Evolutionary conservation across 768 basidiomycete species (phyloP), one percentile per base, ranked within the genome.

Genomic region (Panellus pusillus): DNA sequence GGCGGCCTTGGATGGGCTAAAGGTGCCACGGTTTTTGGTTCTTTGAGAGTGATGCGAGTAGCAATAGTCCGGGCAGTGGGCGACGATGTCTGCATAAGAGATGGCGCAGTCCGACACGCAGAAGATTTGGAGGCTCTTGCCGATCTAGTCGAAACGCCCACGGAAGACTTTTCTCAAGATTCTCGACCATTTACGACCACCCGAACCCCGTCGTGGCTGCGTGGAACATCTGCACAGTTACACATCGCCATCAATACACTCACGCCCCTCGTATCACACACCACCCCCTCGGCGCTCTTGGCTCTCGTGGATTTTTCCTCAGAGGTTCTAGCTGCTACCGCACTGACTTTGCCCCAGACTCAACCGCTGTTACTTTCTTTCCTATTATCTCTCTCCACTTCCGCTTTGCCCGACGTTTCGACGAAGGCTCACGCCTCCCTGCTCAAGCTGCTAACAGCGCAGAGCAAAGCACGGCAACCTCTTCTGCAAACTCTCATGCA

Each of bases 221-320:
- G 78, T 18, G 93, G 82, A 32, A 93, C 92, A 1, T 76, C 89
- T 2, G 80, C 91, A 6, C 93, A 97, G 63, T 72, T 98, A 11
- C 82, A 89, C 42, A 86, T 92, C 19, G 91, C 93, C 8, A 66
- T 98, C 47, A 89, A 91, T 60, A 74, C 86, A 0, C 72, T 98
- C 17, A 80, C 87, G 1, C 78, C 87, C 0, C 75, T 93, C 12
- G 69, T 88, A 12, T 78, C 80, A 2, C 93, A 96, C 64, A 83
- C 87, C 12, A 89, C 81, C 1, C 76, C 87, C 2, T 68, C 73
- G 4, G 91, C 89, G 6, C 79, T 89, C 13, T 58, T 69, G 18
- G 82, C 82, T 0, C 71, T 96, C 9, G 71, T 73, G 24, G 63
- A 69, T 1, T 79, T 91, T 62, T 84, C 89, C 2, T 68, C 72